A percentile compares a stretch with the other conserved stretches of the same genome.
Conservation (phyloP, 164 flowering plant genomes). For the Vitis riparia region DNA sequence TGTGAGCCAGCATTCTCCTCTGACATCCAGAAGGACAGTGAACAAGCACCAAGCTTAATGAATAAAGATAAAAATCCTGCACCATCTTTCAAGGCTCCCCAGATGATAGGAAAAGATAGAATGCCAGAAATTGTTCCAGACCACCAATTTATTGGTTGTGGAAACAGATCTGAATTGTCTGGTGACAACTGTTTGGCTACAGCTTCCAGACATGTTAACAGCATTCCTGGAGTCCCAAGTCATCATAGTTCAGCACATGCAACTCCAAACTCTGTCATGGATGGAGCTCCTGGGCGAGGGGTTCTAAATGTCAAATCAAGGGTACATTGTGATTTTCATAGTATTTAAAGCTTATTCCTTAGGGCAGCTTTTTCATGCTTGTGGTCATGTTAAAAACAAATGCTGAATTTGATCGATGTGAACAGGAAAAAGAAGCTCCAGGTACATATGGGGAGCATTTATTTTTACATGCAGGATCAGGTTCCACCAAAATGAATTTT, state of each 20-base stretch:
- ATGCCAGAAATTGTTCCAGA: constrained; percentile 13
- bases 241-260: constrained; percentile 10
- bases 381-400: constrained; percentile 10
- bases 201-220: constrained; percentile 11
- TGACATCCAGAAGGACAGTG: constrained; percentile 20
- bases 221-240: constrained; percentile 9
- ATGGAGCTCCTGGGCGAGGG: constrained; percentile 13
- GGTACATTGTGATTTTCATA: constrained; percentile 18
- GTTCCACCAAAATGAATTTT: constrained; percentile 13
- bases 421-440: constrained; percentile 24
- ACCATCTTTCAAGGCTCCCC: constrained; percentile 11
- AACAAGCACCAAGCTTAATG: constrained; percentile 18
- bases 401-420: constrained; percentile 10
- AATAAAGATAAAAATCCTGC: constrained; percentile 26
- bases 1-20: constrained; percentile 17
- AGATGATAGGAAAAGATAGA: constrained; percentile 6
- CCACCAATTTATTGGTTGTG: constrained; percentile 13
- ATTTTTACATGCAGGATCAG: constrained; percentile 19
- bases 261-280: constrained; percentile 3
- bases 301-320: constrained; percentile 3
- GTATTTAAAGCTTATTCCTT: constrained; percentile 8
- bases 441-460: constrained; percentile 12
- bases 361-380: constrained; percentile 14
- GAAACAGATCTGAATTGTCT: constrained; percentile 29
- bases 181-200: constrained; percentile 14